phyloP scores from a whole-genome alignment of 2,329 filamentous ascomycete genomes.

The Trichoderma semiorbis region DNA sequence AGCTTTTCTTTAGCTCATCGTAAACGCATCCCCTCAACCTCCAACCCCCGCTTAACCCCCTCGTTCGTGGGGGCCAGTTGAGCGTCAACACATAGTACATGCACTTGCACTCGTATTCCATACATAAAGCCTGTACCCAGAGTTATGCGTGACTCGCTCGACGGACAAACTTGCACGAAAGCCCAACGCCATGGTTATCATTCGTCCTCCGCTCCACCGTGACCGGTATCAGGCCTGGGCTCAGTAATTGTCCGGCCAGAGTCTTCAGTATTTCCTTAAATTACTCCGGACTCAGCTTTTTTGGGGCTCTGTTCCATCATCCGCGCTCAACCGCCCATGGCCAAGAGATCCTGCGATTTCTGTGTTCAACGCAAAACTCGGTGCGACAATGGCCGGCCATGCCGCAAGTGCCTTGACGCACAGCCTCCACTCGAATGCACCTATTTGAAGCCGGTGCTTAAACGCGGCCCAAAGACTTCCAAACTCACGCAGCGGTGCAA shows the following conservation, averaged over 20 bases:
- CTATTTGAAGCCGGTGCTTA: constrained; percentile 19
- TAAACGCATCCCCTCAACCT: neutral
- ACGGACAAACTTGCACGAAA: neutral
- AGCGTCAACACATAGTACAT: neutral
- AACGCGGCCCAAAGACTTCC: constrained; percentile 20
- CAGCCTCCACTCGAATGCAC: constrained; percentile 18
- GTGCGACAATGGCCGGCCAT: constrained; percentile 17
- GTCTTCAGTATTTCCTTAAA: neutral
- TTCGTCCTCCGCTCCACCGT: neutral
- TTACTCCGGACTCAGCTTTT: neutral
- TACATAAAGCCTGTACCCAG: neutral
- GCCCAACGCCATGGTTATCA: neutral
- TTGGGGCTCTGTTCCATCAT: neutral
- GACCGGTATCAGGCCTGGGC: neutral
- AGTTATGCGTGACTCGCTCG: neutral
- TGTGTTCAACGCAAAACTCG: constrained; percentile 18
- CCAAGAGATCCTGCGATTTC: constrained; percentile 18
- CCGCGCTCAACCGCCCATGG: neutral
- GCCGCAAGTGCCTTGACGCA: constrained; percentile 17
- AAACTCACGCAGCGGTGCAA: constrained; percentile 13
- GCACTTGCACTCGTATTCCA: neutral
- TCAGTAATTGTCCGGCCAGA: constrained; percentile 1
- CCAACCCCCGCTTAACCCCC: neutral
- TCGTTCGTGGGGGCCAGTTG: neutral
- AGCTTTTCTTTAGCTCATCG: neutral